Evolutionary conservation across 345 rosid species (phyloP).

Genomic region (Salix koriyanagi): DNA sequence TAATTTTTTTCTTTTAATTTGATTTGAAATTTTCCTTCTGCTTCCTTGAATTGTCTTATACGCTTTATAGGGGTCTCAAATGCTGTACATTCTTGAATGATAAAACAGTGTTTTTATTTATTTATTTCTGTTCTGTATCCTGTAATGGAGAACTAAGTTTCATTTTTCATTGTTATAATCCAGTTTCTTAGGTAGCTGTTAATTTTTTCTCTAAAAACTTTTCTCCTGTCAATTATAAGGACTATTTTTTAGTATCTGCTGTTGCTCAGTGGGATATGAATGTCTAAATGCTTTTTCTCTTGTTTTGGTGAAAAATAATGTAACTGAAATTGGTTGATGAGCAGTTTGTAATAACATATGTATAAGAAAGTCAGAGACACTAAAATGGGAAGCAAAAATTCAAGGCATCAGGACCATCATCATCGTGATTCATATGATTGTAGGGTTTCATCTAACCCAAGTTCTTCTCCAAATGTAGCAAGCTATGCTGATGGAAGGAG

Average conservation of each 20-base stretch:
- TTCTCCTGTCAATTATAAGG: background rate
- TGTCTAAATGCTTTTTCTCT: background rate
- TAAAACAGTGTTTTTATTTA: no score
- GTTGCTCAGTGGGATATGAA: background rate
- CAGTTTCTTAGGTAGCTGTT: background rate
- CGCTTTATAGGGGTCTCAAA: no score
- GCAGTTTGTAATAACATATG: background rate
- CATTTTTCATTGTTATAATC: background rate
- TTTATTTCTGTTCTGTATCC: no score
- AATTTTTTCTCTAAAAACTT: no score
- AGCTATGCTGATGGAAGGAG: conserved; percentile 13
- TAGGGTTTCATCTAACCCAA: conserved; percentile 13
- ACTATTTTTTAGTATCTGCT: background rate
- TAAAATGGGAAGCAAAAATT: conserved; percentile 31
- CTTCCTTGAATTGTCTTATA: no score
- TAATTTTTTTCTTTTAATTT: no score
- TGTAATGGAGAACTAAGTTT: background rate
- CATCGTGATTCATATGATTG: background rate
- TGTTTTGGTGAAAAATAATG: background rate
- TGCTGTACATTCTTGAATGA: no score
- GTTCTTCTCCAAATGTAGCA: conserved; percentile 8
- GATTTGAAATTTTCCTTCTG: no score
- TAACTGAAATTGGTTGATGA: background rate
- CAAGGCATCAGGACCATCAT: conserved; percentile 8
- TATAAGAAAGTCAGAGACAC: background rate